phyloP scores from a whole-genome alignment of 208 protist genomes.

The Trypanosoma rangeli region DNA sequence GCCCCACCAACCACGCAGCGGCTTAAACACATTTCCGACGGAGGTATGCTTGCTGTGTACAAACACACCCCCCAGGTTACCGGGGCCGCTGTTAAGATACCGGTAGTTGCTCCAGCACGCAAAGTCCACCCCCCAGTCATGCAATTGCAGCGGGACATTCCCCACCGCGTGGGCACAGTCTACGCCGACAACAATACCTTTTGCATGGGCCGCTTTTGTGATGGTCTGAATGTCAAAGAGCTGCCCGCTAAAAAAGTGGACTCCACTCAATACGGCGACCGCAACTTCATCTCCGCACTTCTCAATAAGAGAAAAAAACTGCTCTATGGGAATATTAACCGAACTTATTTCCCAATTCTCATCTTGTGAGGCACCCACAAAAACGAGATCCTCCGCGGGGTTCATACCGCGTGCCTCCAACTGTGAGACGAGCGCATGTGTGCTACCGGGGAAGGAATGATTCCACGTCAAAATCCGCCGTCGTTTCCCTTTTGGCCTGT shows the following conservation, averaged over 20 bases:
- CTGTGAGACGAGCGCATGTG: conserved; percentile 89
- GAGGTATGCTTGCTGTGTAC: conserved; percentile 88
- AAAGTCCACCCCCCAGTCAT: conserved; percentile 97
- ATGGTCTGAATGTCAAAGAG: conserved; percentile 93
- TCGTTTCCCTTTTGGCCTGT: conserved; percentile 78
- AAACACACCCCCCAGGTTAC: conserved; percentile 88
- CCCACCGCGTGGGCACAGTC: conserved; percentile 95
- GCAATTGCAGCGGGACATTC: conserved; percentile 91
- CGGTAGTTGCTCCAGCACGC: conserved; percentile 96
- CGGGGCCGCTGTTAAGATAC: conserved; percentile 95
- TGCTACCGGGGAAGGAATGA: conserved; percentile 66
- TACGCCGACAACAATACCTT: conserved; percentile 87
- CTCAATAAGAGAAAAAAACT: conserved; percentile 83
- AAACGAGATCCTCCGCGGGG: conserved; percentile 54
- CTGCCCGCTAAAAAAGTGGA: conserved; percentile 96
- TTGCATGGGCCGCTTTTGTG: conserved; percentile 75
- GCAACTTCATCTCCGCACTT: conserved; percentile 86
- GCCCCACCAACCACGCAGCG: conserved; percentile 93
- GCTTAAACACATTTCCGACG: conserved; percentile 31
- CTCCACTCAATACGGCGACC: conserved; percentile 81
- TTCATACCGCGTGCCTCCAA: conserved; percentile 79
- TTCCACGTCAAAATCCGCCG: conserved; percentile 93
- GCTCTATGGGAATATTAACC: conserved; percentile 61
- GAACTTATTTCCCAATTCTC: conserved; percentile 41
- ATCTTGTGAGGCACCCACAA: conserved; percentile 41